Base-by-base conservation (phyloP, 257 asterid genomes). In the Solanum appendiculatum region DNA sequence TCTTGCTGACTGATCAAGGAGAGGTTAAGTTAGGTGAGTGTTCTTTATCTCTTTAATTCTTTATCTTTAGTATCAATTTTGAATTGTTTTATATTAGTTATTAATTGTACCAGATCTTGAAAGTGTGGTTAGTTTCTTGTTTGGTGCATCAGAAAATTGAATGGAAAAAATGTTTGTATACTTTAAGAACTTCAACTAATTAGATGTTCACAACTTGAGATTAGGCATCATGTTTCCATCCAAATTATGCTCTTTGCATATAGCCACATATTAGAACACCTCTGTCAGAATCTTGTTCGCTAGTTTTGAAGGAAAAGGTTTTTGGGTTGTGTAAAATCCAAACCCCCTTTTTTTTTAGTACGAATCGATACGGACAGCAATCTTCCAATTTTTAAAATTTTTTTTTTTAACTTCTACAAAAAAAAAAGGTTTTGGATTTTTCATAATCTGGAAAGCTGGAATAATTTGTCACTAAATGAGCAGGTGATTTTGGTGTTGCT, bases 401-500 rank as follows among this genome's bases (percentile, higher is more conserved):
- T 23, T 60, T 21, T 9, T 23, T 60, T 4, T 60, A 23, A 23
- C 69, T 60, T 60, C 16, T 60, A 20, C 20, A 21, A 58, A 1
- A 56, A n/a, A 21, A 23, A 23, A 20, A 54, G 66, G 46, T 9
- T 48, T 48, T 48, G 66, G 64, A 48, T 48, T 48, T 48, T 18
- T 18, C 68, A 48, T 31, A 29, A 80, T 27, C 42, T 29, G 40
- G 84, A 86, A 75, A 86, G 73, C 87, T 86, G 80, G 60, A 86
- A 86, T 70, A 51, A 85, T 23, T 77, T 54, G 13, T 70, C 46
- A 25, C 58, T 86, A 87, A 21, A 86, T 75, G 88, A 89, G 68
- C 96, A 97, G 99, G 99, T 94, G 99, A 97, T 91, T 97, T 97
- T 92, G 99, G 98, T 72, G 99, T 97, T 91, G 99, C 99, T 92